phyloP scores from a whole-genome alignment of 768 basidiomycete species.

The Cubamyces lactineus region DNA sequence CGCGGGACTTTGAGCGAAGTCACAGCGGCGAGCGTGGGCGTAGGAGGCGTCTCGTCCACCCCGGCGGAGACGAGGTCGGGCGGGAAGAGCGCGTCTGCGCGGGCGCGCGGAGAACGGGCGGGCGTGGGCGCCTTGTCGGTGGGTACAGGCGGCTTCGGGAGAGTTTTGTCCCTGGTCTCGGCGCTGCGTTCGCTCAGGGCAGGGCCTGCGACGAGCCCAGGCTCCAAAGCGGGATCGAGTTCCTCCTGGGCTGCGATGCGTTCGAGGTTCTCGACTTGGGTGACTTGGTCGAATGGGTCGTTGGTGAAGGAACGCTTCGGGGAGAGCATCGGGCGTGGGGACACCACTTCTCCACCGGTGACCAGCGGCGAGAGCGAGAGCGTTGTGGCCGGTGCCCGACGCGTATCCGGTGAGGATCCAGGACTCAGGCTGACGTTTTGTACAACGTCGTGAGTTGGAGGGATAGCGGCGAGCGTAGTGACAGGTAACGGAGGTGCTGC shows the following conservation, averaged over 20 bases:
- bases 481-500: conserved; percentile 11
- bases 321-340: conserved; percentile 70
- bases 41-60: conserved; percentile 27
- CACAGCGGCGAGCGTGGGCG: conserved; percentile 37
- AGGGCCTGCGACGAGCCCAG: conserved; percentile 13
- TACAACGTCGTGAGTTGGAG: background rate
- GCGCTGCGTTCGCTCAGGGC: background rate
- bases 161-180: conserved; percentile 54
- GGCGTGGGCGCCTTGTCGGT: background rate
- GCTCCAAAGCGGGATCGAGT: conserved; percentile 30
- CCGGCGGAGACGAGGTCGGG: conserved; percentile 21
- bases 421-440: conserved; percentile 8
- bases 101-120: conserved; percentile 10
- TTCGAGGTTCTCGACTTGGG: conserved; percentile 70
- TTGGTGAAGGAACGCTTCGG: conserved; percentile 60
- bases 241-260: conserved; percentile 68
- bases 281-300: conserved; percentile 42
- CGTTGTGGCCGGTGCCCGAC: background rate
- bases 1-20: conserved; percentile 33
- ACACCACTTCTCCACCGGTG: conserved; percentile 39
- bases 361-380: conserved; percentile 17
- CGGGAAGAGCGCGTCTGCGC: conserved; percentile 38
- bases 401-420: conserved; percentile 11
- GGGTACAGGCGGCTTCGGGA: conserved; percentile 53
- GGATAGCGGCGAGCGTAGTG: conserved; percentile 2